Conservation (phyloP, 2,329 filamentous ascomycete species). For the Tetracladium maxilliforme region DNA sequence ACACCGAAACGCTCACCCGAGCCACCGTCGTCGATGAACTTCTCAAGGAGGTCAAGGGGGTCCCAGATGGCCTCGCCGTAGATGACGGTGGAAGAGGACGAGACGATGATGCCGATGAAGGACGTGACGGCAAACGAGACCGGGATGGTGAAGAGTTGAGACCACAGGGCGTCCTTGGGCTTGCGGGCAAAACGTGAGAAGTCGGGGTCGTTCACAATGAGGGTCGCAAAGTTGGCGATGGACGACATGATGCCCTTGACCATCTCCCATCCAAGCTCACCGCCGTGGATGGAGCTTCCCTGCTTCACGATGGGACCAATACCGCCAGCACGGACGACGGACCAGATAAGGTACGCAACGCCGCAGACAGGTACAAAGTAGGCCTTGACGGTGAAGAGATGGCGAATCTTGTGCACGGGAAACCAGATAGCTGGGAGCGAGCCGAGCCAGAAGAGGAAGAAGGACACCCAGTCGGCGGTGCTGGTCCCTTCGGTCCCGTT, state of each 20-base stretch:
- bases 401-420: constrained; percentile 75
- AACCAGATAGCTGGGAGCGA: constrained; percentile 81
- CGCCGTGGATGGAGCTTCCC: constrained; percentile 45
- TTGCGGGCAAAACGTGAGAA: constrained; percentile 72
- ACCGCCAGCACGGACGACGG: constrained; percentile 66
- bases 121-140: constrained; percentile 63
- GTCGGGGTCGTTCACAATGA: constrained; percentile 70
- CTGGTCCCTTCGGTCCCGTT: too few species aligned
- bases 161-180: constrained; percentile 64
- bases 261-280: constrained; percentile 64
- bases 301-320: constrained; percentile 72
- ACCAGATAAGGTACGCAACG: constrained; percentile 78
- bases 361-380: constrained; percentile 74
- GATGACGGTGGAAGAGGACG: constrained; percentile 56
- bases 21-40: constrained; percentile 54
- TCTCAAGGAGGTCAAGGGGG: constrained; percentile 50
- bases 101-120: constrained; percentile 71
- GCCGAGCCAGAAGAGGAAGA: constrained; percentile 74
- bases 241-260: constrained; percentile 78
- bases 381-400: constrained; percentile 83
- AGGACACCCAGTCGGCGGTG: constrained; percentile 63
- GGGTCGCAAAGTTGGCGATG: constrained; percentile 80
- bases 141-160: constrained; percentile 64
- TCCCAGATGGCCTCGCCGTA: constrained; percentile 54
- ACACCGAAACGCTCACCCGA: constrained; percentile 59